Conservation (phyloP, 2,329 filamentous ascomycete genomes). For the Periconia digitata region DNA sequence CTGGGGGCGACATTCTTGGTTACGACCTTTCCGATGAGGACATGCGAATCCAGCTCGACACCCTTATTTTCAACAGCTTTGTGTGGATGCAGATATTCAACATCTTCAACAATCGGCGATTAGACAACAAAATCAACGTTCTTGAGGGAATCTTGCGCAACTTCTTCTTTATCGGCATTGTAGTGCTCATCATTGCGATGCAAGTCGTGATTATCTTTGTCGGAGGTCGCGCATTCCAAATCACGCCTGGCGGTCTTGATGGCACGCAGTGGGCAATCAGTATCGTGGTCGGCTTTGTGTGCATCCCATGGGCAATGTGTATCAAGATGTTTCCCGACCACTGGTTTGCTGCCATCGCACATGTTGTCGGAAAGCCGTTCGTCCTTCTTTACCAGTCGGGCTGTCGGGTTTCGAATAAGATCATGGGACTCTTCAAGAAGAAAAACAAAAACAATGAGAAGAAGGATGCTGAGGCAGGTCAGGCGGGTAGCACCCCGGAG, state of each 20-base stretch:
- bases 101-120: constrained; percentile 65
- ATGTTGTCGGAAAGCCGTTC: constrained; percentile 23
- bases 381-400: constrained; percentile 15
- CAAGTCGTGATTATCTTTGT: constrained; percentile 62
- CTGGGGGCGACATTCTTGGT: constrained; percentile 57
- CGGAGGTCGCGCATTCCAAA: constrained; percentile 57
- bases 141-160: constrained; percentile 61
- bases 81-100: constrained; percentile 77
- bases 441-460: constrained; percentile 5
- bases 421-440: constrained; percentile 20
- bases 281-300: constrained; percentile 53
- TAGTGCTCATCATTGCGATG: constrained; percentile 58
- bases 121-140: constrained; percentile 65
- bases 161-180: constrained; percentile 61
- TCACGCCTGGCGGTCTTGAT: constrained; percentile 50
- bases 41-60: constrained; percentile 54
- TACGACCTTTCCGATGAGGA: constrained; percentile 47
- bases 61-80: constrained; percentile 69
- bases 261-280: constrained; percentile 64
- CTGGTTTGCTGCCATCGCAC: constrained; percentile 28
- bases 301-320: constrained; percentile 55
- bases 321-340: constrained; percentile 56
- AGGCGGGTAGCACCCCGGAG: constrained; percentile 9
- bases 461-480: constrained; percentile 14
- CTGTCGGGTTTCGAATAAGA: background rate